phyloP scores from a whole-genome alignment of 2,329 filamentous ascomycete genomes.

The Fusarium sp. region DNA sequence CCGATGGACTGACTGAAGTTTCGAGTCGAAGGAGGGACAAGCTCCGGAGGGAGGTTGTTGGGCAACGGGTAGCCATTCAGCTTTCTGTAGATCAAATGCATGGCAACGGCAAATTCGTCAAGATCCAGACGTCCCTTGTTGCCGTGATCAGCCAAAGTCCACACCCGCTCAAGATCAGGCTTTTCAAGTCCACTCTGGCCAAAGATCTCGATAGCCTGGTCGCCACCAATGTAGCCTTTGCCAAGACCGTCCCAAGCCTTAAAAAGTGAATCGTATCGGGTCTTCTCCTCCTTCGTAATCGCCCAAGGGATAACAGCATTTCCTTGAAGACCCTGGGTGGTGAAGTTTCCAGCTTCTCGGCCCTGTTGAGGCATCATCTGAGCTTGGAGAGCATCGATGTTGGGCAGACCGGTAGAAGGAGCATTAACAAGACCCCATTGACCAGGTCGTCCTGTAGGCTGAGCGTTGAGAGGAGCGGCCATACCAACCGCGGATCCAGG shows the following conservation, averaged over 20 bases:
- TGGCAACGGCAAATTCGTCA: constrained; percentile 97
- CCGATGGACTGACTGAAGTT: constrained; percentile 95
- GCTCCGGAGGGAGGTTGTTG: constrained; percentile 85
- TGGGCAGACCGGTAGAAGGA: constrained; percentile 87
- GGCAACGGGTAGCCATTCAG: constrained; percentile 96
- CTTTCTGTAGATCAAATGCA: constrained; percentile 98
- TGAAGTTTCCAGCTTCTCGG: constrained; percentile 84
- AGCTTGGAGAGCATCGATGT: constrained; percentile 90
- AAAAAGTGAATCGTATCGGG: constrained; percentile 94
- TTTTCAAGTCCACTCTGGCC: constrained; percentile 95
- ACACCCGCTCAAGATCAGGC: constrained; percentile 88
- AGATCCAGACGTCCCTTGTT: constrained; percentile 95
- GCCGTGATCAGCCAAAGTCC: constrained; percentile 93
- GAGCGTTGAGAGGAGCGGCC: constrained; percentile 79
- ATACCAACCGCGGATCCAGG: constrained; percentile 71
- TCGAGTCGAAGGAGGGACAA: constrained; percentile 92
- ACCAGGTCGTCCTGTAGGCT: constrained; percentile 91
- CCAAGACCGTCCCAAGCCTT: constrained; percentile 95
- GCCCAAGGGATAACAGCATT: constrained; percentile 98
- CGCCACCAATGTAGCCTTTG: constrained; percentile 91
- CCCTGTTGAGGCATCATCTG: constrained; percentile 98
- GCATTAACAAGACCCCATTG: constrained; percentile 99
- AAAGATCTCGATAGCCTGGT: constrained; percentile 96
- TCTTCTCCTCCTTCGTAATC: constrained; percentile 98
- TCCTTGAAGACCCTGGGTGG: constrained; percentile 86